Percentiles rank a stretch among this genome's conserved stretches.
These are phyloP conservation scores for Aspergillus persii DNA, from an alignment of 2,329 filamentous ascomycete species.

Conservation along the genomic window DNA sequence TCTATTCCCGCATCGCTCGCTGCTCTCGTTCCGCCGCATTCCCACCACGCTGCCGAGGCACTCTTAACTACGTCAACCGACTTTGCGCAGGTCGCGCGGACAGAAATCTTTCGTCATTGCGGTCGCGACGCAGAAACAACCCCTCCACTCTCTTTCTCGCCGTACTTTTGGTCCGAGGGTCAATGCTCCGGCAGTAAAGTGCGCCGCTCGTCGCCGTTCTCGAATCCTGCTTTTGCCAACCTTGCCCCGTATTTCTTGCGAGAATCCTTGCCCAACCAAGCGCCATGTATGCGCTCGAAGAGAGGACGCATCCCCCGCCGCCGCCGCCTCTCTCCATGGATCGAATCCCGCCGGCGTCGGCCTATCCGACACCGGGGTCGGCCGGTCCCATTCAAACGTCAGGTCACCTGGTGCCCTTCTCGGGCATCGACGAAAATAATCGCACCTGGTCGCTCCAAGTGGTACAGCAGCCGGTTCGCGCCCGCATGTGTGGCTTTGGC, in stretches of 20 bases:
- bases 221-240: no score
- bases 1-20: background rate
- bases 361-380: slow-evolving; percentile 36
- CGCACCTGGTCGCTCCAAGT: slow-evolving; percentile 65
- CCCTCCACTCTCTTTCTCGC: slow-evolving; percentile 3
- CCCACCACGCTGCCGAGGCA: background rate
- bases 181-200: slow-evolving; percentile 28
- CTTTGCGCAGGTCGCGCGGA: slow-evolving; percentile 3
- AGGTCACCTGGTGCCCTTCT: slow-evolving; percentile 39
- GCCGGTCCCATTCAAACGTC: slow-evolving; percentile 30
- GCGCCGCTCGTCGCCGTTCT: slow-evolving; percentile 8
- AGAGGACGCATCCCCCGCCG: slow-evolving; percentile 35
- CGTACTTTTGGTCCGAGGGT: slow-evolving; percentile 12
- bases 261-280: slow-evolving; percentile 1
- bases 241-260: background rate
- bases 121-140: slow-evolving; percentile 8
- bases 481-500: slow-evolving; percentile 97
- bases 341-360: slow-evolving; percentile 36
- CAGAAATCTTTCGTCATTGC: slow-evolving; percentile 5
- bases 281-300: slow-evolving; percentile 39
- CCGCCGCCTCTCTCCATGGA: slow-evolving; percentile 42
- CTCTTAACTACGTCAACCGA: background rate
- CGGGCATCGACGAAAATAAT: slow-evolving; percentile 40
- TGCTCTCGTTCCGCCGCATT: background rate
- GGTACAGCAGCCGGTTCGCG: slow-evolving; percentile 85